Evolutionary conservation across 106 monocot genomes (phyloP).

Genomic region (Acanthochlamys bracteata): DNA sequence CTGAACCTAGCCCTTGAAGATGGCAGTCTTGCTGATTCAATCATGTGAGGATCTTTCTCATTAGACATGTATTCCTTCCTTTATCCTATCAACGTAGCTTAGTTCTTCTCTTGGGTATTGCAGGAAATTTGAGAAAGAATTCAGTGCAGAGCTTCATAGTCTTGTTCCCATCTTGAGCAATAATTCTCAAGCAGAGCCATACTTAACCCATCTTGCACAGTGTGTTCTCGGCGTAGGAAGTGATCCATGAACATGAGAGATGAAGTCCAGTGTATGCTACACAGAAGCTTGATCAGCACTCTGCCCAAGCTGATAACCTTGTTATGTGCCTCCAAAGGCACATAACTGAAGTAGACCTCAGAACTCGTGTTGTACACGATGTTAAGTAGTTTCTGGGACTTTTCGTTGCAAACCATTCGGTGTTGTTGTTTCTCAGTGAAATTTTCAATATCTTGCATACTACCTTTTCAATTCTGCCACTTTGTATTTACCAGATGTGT

Average conservation of each 20-base stretch:
- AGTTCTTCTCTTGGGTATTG: neutral
- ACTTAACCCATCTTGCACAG: slow-evolving; percentile 84
- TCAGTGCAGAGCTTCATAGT: slow-evolving; percentile 65
- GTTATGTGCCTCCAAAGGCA: no score
- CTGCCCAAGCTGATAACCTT: no score
- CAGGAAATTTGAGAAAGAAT: slow-evolving; percentile 83
- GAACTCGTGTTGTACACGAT: no score
- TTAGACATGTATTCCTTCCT: neutral
- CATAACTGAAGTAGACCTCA: no score
- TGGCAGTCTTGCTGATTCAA: slow-evolving; percentile 43
- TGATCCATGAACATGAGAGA: slow-evolving; percentile 22
- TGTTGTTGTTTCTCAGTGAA: no score
- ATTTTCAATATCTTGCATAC: no score
- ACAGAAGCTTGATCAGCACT: no score
- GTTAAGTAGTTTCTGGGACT: no score
- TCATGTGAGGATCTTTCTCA: slow-evolving; percentile 34
- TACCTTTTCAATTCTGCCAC: no score
- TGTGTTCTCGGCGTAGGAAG: slow-evolving; percentile 64
- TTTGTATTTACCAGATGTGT: no score
- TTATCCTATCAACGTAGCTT: neutral
- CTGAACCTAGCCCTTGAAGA: slow-evolving; percentile 35
- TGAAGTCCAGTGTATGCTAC: no score
- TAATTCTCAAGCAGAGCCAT: slow-evolving; percentile 80
- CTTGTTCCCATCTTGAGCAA: slow-evolving; percentile 66
- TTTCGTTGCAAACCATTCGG: no score